phyloP scores from a whole-genome alignment of 139 green algal genomes.

The Chlorella sp. region DNA sequence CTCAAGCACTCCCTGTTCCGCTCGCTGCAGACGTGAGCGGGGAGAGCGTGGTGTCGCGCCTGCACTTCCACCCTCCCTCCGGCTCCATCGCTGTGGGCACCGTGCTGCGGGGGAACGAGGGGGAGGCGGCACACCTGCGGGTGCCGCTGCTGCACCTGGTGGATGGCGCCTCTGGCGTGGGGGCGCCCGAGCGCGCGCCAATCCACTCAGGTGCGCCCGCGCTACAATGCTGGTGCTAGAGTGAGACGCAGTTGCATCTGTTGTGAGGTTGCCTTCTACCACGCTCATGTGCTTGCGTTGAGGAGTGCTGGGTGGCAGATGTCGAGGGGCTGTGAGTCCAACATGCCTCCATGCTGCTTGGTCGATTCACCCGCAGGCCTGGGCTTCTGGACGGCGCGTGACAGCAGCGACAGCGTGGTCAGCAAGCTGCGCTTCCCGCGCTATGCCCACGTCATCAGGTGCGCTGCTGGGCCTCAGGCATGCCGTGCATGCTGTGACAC shows the following conservation, averaged over 20 bases:
- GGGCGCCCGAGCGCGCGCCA: not conserved
- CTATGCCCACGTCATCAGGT: slow-evolving; percentile 39
- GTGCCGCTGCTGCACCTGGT: slow-evolving; percentile 42
- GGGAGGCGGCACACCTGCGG: slow-evolving; percentile 16
- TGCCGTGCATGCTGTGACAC: not conserved
- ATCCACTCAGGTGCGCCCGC: slow-evolving; percentile 27
- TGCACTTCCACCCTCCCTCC: slow-evolving; percentile 16
- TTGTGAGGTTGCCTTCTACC: too few species aligned
- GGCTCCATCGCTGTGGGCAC: slow-evolving; percentile 19
- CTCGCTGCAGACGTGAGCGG: slow-evolving; percentile 33
- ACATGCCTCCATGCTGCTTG: not conserved
- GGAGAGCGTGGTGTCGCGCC: slow-evolving; percentile 18
- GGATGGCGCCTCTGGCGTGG: not conserved
- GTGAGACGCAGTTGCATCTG: too few species aligned
- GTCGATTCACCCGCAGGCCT: slow-evolving; percentile 17
- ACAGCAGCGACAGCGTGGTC: slow-evolving; percentile 29
- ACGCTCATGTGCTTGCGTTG: too few species aligned
- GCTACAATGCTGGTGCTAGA: too few species aligned
- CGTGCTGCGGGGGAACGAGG: not conserved
- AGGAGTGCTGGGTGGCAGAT: not conserved
- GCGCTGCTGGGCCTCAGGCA: not conserved
- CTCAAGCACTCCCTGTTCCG: not conserved
- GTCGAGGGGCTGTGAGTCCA: not conserved
- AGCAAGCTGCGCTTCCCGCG: slow-evolving; percentile 47
- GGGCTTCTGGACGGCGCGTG: slow-evolving; percentile 39